Conservation (phyloP, 2,329 filamentous ascomycete genomes). For the Penicillium freii region DNA sequence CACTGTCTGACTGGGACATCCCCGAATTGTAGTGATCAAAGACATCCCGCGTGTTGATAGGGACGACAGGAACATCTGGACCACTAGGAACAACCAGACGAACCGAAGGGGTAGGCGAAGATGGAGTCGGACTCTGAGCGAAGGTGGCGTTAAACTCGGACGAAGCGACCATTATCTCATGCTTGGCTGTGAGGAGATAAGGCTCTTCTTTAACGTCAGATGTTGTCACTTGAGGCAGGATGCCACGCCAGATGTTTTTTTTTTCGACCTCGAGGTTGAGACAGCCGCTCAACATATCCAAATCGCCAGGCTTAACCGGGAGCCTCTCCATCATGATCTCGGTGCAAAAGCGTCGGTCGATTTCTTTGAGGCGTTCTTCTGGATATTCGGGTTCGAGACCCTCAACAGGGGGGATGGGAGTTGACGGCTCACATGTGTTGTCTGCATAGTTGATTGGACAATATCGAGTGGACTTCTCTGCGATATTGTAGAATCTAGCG, state of each 20-base stretch:
- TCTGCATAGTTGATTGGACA: neutral
- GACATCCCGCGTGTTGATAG: neutral
- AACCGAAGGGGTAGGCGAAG: neutral
- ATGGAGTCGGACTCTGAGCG: neutral
- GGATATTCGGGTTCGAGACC: neutral
- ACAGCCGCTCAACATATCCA: neutral
- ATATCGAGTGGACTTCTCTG: neutral
- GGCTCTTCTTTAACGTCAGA: neutral
- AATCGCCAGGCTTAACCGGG: neutral
- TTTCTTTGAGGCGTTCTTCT: neutral
- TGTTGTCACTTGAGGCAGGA: neutral
- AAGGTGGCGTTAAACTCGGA: neutral
- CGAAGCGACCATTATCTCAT: neutral
- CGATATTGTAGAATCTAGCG: neutral
- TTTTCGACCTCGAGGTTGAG: neutral
- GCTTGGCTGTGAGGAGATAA: neutral
- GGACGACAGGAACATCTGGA: neutral
- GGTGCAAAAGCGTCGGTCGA: neutral
- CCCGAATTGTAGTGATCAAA: neutral
- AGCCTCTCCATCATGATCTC: neutral
- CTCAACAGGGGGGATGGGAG: neutral
- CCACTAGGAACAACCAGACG: neutral
- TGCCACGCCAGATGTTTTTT: constrained; percentile 2
- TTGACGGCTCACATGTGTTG: neutral
- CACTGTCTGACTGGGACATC: too few species aligned